Evolutionary conservation across 225 moss, liverwort and hornwort genomes (phyloP), one percentile per base, ranked within the genome.

Genomic region (Physcomitrellopsis africana): DNA sequence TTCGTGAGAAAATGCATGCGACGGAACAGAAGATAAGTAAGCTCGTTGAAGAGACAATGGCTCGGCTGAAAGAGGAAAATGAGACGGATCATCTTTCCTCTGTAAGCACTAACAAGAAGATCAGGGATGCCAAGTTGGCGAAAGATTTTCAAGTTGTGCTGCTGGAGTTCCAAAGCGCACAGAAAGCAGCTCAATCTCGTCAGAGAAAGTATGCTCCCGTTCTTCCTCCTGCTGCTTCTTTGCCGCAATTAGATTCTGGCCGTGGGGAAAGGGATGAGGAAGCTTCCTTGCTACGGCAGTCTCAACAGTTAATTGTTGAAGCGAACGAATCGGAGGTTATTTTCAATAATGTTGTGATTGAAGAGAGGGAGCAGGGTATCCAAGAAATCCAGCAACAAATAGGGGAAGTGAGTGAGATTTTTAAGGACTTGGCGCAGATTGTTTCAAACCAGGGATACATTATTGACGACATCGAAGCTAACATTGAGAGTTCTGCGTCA

Each of bases 381-480:
- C 84, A 82, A 55, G 91, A 86, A 77, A 91, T 91, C 15, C 86
- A 86, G 64, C 88, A 91, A 76, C 91, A 91, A 79, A 88, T 86
- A 76, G 86, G 84, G 41, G 88, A 88, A 70, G 86, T 91, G 60
- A 84, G 86, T 52, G 86, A 91, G 80, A 91, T 91, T 68, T 91
- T 88, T 70, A 91, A 91, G 79, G 91, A 91, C 69, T 82, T 91
- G 60, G 91, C 88, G 15, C 70, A 45, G 37, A 62, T 71, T 55
- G 64, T 78, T 52, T 26, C 51, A 1, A 78, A 61, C 44, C 76
- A 76, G 47, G 68, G 68, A 3, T 68, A 76, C 43, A 44, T 72
- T 65, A 84, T 84, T 80, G 91, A 91, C 73, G 86, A 88, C 70
- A 91, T 91, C 44, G 88, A 91, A 18, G 84, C 91, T 29, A 86